Evolutionary conservation across 108 stramenopile species (phyloP), one percentile per base, ranked within the genome.

Genomic region (Skeletonema menzelii): DNA sequence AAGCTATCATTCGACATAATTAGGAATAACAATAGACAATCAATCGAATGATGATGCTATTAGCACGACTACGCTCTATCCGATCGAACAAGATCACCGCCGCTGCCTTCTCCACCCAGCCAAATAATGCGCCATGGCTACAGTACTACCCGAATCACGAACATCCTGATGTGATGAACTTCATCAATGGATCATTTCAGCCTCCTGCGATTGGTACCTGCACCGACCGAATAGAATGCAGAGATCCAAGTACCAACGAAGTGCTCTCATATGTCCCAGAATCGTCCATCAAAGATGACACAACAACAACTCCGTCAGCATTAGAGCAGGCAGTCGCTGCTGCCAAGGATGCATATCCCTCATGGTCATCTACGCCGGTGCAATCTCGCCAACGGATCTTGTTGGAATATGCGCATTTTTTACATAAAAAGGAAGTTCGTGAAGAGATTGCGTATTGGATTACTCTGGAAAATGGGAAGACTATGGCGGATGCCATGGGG

Each of bases 391-490:
- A 89, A 66, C 78, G 88, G 2, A 27, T 91, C 63, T 75, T 93
- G 82, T 17, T 88, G 56, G 74, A 91, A 57, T 89, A 84, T 65
- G 86, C 88, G 44, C 61, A 78, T 19, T 64, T 84, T 8, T 71
- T 93, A 53, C 85, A 83, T 47, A 65, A 80, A 32, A 56, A 80
- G 37, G 56, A 76, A 31, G 49, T 70, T 11, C 77, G 85, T 14
- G 86, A 85, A 31, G 91, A 89, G 22, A 65, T 92, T 59, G 88
- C 88, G 5, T 71, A 83, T 40, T 83, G 81, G 70, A 91, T 93
- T 63, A 87, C 85, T 27, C 57, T 89, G 59, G 89, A 91, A 67
- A 84, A 90, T 65, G 92, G 92, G 17, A 93, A 93, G 67, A 93
- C 89, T 0, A 28, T 85, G 37, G 77, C 82, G 2, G 92, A 93